phyloP scores from a whole-genome alignment of 2,329 filamentous ascomycete genomes.

The Hypoxylon sp. region DNA sequence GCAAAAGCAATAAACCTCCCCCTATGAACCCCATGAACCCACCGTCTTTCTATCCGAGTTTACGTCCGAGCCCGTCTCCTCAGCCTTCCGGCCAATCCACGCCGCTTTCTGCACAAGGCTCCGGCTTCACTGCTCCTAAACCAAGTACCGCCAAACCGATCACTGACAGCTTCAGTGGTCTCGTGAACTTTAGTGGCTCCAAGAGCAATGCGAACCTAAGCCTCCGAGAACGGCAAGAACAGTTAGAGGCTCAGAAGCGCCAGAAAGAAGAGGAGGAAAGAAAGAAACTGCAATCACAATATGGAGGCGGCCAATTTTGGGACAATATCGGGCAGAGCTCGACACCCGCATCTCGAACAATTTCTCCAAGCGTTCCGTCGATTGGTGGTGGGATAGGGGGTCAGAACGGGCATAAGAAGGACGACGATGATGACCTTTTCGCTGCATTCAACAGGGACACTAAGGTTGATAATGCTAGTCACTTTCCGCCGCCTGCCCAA shows the following conservation, averaged over 20 bases:
- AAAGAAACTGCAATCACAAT: slow-evolving; percentile 80
- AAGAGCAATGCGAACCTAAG: slow-evolving; percentile 78
- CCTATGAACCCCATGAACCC: slow-evolving; percentile 50
- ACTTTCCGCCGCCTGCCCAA: slow-evolving; percentile 69
- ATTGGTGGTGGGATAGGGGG: slow-evolving; percentile 48
- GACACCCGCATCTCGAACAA: slow-evolving; percentile 61
- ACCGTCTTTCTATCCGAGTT: slow-evolving; percentile 54
- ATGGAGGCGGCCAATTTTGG: slow-evolving; percentile 82
- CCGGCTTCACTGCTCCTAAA: slow-evolving; percentile 60
- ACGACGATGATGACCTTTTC: slow-evolving; percentile 74
- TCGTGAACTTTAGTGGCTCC: slow-evolving; percentile 73
- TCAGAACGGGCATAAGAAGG: slow-evolving; percentile 52
- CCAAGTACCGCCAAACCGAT: slow-evolving; percentile 64
- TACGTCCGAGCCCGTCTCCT: slow-evolving; percentile 69
- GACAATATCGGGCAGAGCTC: slow-evolving; percentile 73
- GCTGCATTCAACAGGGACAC: slow-evolving; percentile 76
- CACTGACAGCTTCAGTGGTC: slow-evolving; percentile 82
- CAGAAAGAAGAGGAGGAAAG: slow-evolving; percentile 81
- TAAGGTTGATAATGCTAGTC: slow-evolving; percentile 74
- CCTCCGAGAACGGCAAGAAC: slow-evolving; percentile 81
- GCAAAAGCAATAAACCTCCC: slow-evolving; percentile 46
- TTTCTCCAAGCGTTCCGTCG: slow-evolving; percentile 58
- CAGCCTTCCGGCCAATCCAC: slow-evolving; percentile 69
- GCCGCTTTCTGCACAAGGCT: slow-evolving; percentile 65
- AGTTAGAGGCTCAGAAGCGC: slow-evolving; percentile 73